Evolutionary conservation across 345 rosid genomes (phyloP).

Genomic region (Pistacia atlantica): DNA sequence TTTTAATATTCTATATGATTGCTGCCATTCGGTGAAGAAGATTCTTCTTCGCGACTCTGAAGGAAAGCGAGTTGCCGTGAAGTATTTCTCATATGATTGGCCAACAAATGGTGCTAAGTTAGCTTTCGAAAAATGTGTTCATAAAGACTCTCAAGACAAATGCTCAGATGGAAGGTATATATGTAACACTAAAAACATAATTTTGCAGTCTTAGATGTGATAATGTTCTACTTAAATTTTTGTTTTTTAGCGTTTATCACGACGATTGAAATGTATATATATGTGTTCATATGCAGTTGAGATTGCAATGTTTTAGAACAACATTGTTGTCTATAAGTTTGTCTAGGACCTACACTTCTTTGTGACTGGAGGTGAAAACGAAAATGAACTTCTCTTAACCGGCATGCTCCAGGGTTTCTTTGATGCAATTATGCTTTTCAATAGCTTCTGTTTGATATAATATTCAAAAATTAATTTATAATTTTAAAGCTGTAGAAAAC

Average conservation of each 20-base stretch:
- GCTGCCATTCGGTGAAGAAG: conserved; percentile 80
- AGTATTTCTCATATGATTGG: conserved; percentile 91
- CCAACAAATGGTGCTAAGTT: conserved; percentile 71
- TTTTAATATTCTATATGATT: conserved; percentile 43
- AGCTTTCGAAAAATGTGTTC: conserved; percentile 67
- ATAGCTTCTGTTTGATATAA: too few species aligned
- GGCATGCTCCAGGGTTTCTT: conserved; percentile 84
- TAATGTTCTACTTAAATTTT: too few species aligned
- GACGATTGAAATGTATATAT: background rate
- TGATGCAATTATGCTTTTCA: conserved; percentile 47
- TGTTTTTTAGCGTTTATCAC: too few species aligned
- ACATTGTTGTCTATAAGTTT: conserved; percentile 74
- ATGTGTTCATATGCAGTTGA: conserved; percentile 61
- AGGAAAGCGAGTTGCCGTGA: conserved; percentile 87
- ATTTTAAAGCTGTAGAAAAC: too few species aligned
- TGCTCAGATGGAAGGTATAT: conserved; percentile 56
- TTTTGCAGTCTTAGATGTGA: too few species aligned
- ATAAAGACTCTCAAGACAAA: conserved; percentile 80
- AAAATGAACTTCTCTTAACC: conserved; percentile 79
- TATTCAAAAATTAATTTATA: too few species aligned
- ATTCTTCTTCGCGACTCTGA: conserved; percentile 91
- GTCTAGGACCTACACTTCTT: conserved; percentile 89
- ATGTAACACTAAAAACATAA: background rate
- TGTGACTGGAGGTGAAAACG: conserved; percentile 84
- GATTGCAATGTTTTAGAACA: conserved; percentile 68